phyloP scores from a whole-genome alignment of 139 green algal species.

The Tetradesmus obliquus region DNA sequence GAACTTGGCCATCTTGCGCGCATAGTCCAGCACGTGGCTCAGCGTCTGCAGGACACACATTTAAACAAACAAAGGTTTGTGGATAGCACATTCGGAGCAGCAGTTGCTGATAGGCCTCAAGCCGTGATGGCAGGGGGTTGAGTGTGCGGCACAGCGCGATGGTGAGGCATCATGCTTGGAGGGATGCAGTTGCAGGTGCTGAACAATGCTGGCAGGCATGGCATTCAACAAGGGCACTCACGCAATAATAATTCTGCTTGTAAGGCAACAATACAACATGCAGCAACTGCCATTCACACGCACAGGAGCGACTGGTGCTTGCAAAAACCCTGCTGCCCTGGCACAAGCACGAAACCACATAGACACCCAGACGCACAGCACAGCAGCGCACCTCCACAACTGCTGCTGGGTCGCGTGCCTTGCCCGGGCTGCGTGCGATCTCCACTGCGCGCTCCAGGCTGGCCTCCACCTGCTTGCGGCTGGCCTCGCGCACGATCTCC shows the following conservation, averaged over 20 bases:
- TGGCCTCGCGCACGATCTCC: conserved; percentile 32
- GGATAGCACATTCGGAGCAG: not conserved
- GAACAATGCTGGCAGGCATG: no score
- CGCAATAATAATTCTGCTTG: no score
- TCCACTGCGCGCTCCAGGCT: conserved; percentile 78
- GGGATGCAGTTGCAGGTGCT: no score
- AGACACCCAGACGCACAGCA: not conserved
- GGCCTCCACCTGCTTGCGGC: conserved; percentile 68
- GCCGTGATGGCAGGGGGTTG: not conserved
- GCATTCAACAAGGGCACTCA: no score
- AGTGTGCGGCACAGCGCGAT: not conserved
- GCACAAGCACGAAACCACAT: no score
- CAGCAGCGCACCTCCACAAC: conserved; percentile 18
- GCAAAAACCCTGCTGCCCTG: no score
- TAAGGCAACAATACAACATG: no score
- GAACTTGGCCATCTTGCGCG: conserved; percentile 59
- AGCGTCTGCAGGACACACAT: conserved; percentile 53
- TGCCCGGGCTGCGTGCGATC: conserved; percentile 42
- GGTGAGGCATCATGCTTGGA: no score
- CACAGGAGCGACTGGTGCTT: no score
- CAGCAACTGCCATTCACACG: no score
- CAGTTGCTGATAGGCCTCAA: not conserved
- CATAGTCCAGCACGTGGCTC: conserved; percentile 66
- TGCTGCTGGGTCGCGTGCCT: conserved; percentile 26
- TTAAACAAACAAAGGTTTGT: not conserved